phyloP scores from a whole-genome alignment of 768 basidiomycete genomes.

The Mycena sanguinolenta region DNA sequence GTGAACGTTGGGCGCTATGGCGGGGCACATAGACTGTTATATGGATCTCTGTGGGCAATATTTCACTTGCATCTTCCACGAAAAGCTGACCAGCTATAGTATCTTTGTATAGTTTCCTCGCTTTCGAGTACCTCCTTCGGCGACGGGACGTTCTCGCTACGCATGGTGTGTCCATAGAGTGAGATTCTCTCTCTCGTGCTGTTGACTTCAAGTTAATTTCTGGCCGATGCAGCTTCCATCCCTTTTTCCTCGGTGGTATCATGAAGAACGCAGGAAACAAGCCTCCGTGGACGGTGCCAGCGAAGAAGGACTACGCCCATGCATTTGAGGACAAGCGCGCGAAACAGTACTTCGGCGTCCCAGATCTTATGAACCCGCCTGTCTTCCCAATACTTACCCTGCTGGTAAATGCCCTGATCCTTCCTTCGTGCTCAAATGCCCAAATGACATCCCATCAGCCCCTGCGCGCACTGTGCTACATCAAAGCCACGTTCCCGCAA shows the following conservation, averaged over 20 bases:
- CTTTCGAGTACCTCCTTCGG: constrained; percentile 28
- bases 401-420: constrained; percentile 12
- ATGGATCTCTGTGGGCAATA: constrained; percentile 31
- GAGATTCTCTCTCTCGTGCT: background rate
- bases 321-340: constrained; percentile 28
- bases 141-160: constrained; percentile 27
- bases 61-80: background rate
- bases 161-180: constrained; percentile 35
- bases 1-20: too few species aligned
- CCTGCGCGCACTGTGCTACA: constrained; percentile 37
- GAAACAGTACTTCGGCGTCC: constrained; percentile 24
- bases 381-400: constrained; percentile 34
- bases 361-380: constrained; percentile 17
- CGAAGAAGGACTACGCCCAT: constrained; percentile 30
- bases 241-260: constrained; percentile 35
- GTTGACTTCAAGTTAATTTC: too few species aligned
- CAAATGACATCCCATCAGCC: constrained; percentile 7
- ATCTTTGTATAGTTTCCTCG: constrained; percentile 34
- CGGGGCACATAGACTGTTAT: constrained; percentile 36
- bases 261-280: constrained; percentile 37
- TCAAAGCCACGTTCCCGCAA: constrained; percentile 35
- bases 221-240: constrained; percentile 28
- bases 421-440: background rate
- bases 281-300: constrained; percentile 36
- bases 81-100: constrained; percentile 10